Percentiles rank a stretch among this genome's conserved stretches.
Evolutionary conservation across 2,329 filamentous ascomycete genomes (phyloP).

Genomic region (Cladophialophora immunda): DNA sequence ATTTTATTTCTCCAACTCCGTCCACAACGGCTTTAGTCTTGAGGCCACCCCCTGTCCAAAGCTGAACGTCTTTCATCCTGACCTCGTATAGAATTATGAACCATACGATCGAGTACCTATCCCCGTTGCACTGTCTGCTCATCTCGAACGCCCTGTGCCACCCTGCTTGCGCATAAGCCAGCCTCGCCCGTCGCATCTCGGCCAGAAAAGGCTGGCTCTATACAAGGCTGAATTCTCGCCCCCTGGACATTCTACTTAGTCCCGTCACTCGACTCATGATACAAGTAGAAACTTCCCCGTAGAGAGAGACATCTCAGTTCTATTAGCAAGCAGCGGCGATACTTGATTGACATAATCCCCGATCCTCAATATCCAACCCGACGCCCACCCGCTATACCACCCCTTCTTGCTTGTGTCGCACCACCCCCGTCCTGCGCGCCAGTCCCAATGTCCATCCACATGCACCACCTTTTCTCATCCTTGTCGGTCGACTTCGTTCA

Average conservation of each 20-base stretch:
- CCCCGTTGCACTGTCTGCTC: too few relatives aligned
- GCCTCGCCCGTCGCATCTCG: background rate
- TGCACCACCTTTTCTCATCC: conserved; percentile 2
- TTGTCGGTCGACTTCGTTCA: conserved; percentile 9
- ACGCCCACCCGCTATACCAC: conserved; percentile 10
- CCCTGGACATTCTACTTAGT: background rate
- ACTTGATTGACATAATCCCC: conserved; percentile 15
- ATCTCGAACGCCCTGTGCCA: too few relatives aligned
- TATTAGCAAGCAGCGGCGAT: conserved; percentile 21
- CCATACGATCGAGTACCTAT: too few relatives aligned
- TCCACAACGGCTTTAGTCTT: background rate
- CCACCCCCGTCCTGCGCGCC: conserved; percentile 4
- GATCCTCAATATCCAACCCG: background rate
- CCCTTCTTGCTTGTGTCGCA: conserved; percentile 6
- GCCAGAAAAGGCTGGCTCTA: background rate
- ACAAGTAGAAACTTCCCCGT: conserved; percentile 2
- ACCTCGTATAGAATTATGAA: too few relatives aligned
- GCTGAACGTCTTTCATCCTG: too few relatives aligned
- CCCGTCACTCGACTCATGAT: background rate
- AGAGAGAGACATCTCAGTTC: conserved; percentile 10
- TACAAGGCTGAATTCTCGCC: too few relatives aligned
- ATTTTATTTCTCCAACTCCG: background rate
- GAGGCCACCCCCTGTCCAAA: too few relatives aligned
- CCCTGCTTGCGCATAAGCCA: too few relatives aligned
- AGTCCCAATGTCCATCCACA: conserved; percentile 3